Evolutionary conservation across 1,139 yeast species (phyloP).

Genomic region (Suhomyces choctaworum): DNA sequence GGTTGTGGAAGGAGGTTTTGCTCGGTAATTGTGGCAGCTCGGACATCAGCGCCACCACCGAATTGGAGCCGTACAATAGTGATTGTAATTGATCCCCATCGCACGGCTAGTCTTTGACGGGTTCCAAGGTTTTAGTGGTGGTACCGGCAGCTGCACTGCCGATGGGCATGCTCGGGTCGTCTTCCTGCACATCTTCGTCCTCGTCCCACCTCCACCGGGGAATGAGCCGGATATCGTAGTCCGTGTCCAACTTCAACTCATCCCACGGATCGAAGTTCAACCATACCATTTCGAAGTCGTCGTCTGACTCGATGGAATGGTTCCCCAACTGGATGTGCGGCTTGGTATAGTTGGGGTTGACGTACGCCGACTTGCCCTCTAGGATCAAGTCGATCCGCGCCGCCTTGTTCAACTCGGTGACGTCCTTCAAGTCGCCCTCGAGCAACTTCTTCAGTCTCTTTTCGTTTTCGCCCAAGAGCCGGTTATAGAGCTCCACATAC

Average conservation of each 20-base stretch:
- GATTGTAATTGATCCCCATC: too few relatives aligned
- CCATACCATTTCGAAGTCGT: conserved; percentile 49
- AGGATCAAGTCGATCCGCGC: conserved; percentile 36
- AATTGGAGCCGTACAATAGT: too few relatives aligned
- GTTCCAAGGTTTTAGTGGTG: too few relatives aligned
- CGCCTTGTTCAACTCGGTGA: conserved; percentile 41
- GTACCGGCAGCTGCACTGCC: background rate
- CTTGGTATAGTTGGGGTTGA: conserved; percentile 23
- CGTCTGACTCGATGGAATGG: conserved; percentile 39
- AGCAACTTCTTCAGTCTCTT: conserved; percentile 24
- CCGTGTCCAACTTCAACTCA: conserved; percentile 45
- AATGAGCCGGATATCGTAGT: conserved; percentile 42
- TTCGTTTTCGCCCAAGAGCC: conserved; percentile 26
- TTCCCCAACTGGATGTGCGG: conserved; percentile 43
- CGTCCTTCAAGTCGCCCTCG: conserved; percentile 27
- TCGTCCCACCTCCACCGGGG: conserved; percentile 25
- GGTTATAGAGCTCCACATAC: conserved; percentile 30
- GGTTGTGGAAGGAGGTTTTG: too few relatives aligned
- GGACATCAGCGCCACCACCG: too few relatives aligned
- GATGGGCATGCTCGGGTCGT: background rate
- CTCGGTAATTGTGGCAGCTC: too few relatives aligned
- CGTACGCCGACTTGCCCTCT: conserved; percentile 29
- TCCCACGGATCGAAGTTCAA: conserved; percentile 55
- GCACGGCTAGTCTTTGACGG: too few relatives aligned
- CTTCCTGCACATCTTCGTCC: background rate